These are phyloP conservation scores for Colletotrichum lupini DNA, from an alignment of 2,329 filamentous ascomycete species.

Conservation along the genomic window DNA sequence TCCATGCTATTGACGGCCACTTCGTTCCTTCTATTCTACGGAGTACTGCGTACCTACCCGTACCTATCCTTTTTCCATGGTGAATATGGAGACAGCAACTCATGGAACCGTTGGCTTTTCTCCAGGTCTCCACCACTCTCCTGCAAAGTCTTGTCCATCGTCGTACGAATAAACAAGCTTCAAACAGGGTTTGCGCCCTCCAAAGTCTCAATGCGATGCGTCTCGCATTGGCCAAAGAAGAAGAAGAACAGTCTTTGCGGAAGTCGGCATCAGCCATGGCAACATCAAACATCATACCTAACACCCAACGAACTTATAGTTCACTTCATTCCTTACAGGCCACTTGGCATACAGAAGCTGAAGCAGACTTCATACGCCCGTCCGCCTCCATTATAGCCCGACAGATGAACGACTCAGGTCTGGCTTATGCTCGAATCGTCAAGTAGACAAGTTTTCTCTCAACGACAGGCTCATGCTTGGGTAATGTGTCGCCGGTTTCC, in stretches of 20 bases:
- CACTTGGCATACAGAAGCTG: neutral
- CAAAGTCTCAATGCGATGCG: slow-evolving; percentile 26
- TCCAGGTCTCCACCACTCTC: neutral
- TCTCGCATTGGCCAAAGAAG: neutral
- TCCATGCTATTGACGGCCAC: neutral
- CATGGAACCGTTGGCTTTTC: neutral
- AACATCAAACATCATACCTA: neutral
- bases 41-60: neutral
- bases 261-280: neutral
- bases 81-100: neutral
- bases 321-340: neutral
- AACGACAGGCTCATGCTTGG: slow-evolving; percentile 2
- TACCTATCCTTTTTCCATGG: too few relatives aligned
- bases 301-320: neutral
- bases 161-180: neutral
- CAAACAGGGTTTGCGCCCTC: neutral
- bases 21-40: neutral
- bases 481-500: neutral
- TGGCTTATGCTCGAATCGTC: neutral
- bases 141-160: neutral
- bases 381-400: neutral
- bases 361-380: neutral
- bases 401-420: neutral
- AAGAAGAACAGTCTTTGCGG: neutral
- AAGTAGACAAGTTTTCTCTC: neutral